phyloP scores from a whole-genome alignment of 1,284 basidiomycete species.

The Testicularia cyperi region DNA sequence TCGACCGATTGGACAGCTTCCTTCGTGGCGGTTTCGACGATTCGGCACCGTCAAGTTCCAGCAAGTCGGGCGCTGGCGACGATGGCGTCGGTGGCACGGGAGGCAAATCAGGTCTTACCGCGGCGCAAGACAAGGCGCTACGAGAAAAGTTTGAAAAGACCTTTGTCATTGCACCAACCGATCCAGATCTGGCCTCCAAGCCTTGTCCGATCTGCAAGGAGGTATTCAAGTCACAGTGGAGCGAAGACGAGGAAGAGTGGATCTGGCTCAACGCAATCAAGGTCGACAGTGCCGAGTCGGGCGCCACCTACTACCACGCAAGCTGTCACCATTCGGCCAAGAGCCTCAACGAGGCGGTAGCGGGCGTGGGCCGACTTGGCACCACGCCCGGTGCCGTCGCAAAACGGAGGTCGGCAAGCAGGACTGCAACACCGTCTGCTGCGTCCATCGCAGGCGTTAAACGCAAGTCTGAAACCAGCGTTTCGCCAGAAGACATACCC shows the following conservation, averaged over 20 bases:
- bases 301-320: conserved; percentile 51
- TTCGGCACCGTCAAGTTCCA: conserved; percentile 13
- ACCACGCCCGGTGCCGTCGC: conserved; percentile 10
- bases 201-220: conserved; percentile 98
- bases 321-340: conserved; percentile 58
- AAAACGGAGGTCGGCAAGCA: conserved; percentile 12
- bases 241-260: conserved; percentile 98
- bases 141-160: conserved; percentile 65
- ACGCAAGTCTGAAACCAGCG: no score
- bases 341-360: conserved; percentile 44
- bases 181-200: conserved; percentile 76
- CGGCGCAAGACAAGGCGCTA: conserved; percentile 68
- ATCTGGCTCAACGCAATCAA: conserved; percentile 89
- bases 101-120: conserved; percentile 58
- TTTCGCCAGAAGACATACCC: no score
- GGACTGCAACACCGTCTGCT: background rate
- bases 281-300: conserved; percentile 64
- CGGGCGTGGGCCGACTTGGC: background rate
- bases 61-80: conserved; percentile 7
- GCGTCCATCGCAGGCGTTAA: no score
- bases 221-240: conserved; percentile 82
- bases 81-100: conserved; percentile 45
- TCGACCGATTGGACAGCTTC: conserved; percentile 75
- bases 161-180: conserved; percentile 75
- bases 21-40: conserved; percentile 36